Conservation (phyloP, 139 green algal species). For the Gonium pectorale region DNA sequence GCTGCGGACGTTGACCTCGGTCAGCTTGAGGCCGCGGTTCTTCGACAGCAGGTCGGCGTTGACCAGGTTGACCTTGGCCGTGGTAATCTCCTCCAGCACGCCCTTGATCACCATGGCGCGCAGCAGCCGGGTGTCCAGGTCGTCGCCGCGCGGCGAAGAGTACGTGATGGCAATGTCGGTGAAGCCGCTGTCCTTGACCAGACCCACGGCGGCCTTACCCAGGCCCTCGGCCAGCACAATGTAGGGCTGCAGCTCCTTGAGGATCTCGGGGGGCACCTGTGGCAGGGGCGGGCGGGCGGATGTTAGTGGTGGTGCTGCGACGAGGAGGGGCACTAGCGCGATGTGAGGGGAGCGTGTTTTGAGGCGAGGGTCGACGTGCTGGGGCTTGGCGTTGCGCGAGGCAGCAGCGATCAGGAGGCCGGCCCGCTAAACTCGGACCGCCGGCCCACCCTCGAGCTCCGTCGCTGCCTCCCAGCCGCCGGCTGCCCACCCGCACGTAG, state of each 20-base stretch:
- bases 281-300: no score
- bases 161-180: constrained; percentile 90
- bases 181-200: constrained; percentile 70
- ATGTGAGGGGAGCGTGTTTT: no score
- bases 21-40: constrained; percentile 81
- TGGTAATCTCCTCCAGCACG: constrained; percentile 82
- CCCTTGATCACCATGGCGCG: constrained; percentile 94
- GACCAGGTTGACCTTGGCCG: constrained; percentile 89
- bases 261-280: constrained; percentile 90
- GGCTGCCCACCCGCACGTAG: no score
- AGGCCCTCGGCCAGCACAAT: constrained; percentile 84
- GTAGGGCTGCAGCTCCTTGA: constrained; percentile 93
- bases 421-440: no score
- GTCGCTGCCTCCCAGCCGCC: no score
- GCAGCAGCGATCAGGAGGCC: no score
- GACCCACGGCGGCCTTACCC: constrained; percentile 67
- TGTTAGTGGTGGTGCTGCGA: no score
- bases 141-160: constrained; percentile 78
- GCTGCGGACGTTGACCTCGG: constrained; percentile 58
- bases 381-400: no score
- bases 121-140: constrained; percentile 95
- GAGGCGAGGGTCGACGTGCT: no score
- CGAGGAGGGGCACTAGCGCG: no score
- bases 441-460: no score
- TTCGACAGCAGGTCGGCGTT: constrained; percentile 96